Conservation (phyloP, 2,329 filamentous ascomycete species). For the Monilinia polystroma region DNA sequence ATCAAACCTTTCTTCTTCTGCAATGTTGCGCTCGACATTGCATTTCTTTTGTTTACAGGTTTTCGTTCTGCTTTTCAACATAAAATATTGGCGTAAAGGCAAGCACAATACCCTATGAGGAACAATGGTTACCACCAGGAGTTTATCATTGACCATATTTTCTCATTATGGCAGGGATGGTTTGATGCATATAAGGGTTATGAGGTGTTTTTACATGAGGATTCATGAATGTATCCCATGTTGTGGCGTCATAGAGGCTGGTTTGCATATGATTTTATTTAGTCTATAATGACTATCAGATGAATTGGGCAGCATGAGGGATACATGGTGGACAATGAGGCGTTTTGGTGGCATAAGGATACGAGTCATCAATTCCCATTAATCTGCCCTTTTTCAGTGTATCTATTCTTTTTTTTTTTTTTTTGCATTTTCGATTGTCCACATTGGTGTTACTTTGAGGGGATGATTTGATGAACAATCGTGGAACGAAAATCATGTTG, state of each 20-base stretch:
- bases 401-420: background rate
- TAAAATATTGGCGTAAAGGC: slow-evolving; percentile 12
- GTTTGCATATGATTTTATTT: slow-evolving; percentile 10
- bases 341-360: slow-evolving; percentile 6
- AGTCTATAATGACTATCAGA: background rate
- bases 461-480: background rate
- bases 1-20: background rate
- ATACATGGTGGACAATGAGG: background rate
- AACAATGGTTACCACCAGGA: slow-evolving; percentile 9
- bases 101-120: slow-evolving; percentile 17
- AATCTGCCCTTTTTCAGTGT: background rate
- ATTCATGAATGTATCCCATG: background rate
- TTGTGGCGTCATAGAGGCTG: slow-evolving; percentile 8
- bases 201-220: slow-evolving; percentile 14
- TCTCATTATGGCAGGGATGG: background rate
- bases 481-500: background rate
- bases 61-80: slow-evolving; percentile 3
- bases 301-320: slow-evolving; percentile 10
- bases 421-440: background rate
- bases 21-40: background rate
- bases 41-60: background rate
- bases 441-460: background rate
- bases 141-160: slow-evolving; percentile 8
- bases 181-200: slow-evolving; percentile 7
- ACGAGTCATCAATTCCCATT: background rate